Base-by-base conservation (phyloP, 495 filamentous ascomycete species). In the Penicillium diatomitis region DNA sequence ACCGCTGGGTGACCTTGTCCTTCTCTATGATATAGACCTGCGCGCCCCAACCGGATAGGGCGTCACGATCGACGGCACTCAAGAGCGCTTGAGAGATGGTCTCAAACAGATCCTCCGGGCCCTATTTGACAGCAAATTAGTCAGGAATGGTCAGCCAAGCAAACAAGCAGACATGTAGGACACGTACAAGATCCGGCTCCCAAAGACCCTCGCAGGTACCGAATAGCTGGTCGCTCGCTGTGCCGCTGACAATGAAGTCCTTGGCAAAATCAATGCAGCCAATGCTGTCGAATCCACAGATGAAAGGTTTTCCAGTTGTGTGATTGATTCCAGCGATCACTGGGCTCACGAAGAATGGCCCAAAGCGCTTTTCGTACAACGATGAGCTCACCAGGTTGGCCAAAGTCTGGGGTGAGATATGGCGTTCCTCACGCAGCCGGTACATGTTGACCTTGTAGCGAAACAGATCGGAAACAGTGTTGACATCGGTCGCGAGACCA, bases 401-500 rank as follows among this genome's bases (percentile, higher is more conserved):
- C 72, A 97, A 83, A 41, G 92, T 98, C 70, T 86, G 77, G 12
- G 92, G 92, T 37, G 87, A 83, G 74, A 97, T 96, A 70, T 87
- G 77, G 55, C 92, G 90, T 75, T 97, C 92, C 74, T 98, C 92
- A 60, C 92, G 88, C 57, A 98, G 82, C 36, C 92, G 88, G 81
- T 98, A 98, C 88, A 98, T 90, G 78, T 98, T 98, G 60, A 96
- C 89, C 76, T 98, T 98, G 79, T 92, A 96, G 61, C 92, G 89
- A 79, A 98, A 92, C 55, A 96, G 87, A 71, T 98, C 92, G 51
- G 84, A 85, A 53, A 98, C 92, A 51, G 94, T 96, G 33, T 81
- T 80, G 37, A 98, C 88, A 69, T 98, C 92, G 49, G 92, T 97
- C 28, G 94, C 92, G 27, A 98, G 85, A 31, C 92, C 92, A 4